A percentile compares a stretch with the other conserved stretches of the same genome.
phyloP scores from a whole-genome alignment of 306 rosid genomes.

The Spatholobus suberectus region DNA sequence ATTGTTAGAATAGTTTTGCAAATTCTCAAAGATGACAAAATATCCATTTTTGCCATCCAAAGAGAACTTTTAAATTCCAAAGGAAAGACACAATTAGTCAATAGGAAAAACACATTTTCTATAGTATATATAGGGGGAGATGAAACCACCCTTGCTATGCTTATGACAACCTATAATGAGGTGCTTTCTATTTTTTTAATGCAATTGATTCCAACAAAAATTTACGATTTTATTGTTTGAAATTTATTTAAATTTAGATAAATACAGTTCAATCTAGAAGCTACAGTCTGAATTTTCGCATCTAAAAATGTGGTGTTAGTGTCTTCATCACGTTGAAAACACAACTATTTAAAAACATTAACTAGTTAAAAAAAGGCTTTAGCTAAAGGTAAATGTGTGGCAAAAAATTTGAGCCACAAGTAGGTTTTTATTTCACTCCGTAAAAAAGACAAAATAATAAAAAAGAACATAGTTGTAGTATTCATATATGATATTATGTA shows the following conservation, averaged over 20 bases:
- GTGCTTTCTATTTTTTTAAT: not conserved
- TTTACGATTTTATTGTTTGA: not conserved
- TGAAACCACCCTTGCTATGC: not conserved
- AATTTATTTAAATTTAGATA: not conserved
- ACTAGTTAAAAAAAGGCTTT: too few relatives aligned
- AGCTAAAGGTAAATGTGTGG: too few relatives aligned
- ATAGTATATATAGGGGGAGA: not conserved
- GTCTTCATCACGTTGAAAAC: not conserved
- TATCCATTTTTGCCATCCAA: not conserved
- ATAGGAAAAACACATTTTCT: not conserved
- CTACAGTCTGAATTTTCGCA: not conserved
- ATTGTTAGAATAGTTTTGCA: not conserved
- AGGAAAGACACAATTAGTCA: too few relatives aligned
- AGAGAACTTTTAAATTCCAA: not conserved
- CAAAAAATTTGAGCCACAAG: too few relatives aligned
- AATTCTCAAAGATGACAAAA: not conserved
- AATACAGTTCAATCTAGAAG: not conserved
- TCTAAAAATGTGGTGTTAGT: not conserved
- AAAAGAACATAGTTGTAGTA: too few relatives aligned
- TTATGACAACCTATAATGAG: not conserved
- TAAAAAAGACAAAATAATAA: too few relatives aligned
- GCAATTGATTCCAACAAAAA: not conserved
- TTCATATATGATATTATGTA: too few relatives aligned
- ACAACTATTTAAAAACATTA: too few relatives aligned
- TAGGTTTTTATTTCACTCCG: too few relatives aligned